Percentiles rank a stretch among this genome's conserved stretches.
These are phyloP conservation scores for Colletotrichum sp. DNA, from an alignment of 2,329 filamentous ascomycete genomes.

Conservation along the genomic window DNA sequence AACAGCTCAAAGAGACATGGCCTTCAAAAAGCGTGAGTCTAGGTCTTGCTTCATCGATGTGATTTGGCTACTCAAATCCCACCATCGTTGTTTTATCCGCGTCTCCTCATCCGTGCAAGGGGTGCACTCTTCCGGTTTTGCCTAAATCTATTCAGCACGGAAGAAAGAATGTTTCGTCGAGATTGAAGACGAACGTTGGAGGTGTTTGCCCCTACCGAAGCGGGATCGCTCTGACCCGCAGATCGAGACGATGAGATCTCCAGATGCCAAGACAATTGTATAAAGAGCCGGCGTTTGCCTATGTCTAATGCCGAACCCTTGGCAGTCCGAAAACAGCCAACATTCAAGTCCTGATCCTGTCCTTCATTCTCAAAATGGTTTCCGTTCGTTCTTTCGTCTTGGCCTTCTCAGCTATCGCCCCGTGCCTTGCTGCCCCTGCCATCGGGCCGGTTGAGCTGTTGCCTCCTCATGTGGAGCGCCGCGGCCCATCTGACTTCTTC, in stretches of 20 bases:
- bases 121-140: neutral
- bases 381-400: neutral
- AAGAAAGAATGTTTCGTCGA: neutral
- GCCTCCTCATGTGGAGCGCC: neutral
- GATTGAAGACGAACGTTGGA: neutral
- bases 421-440: neutral
- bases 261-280: neutral
- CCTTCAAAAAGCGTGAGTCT: neutral
- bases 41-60: neutral
- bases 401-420: slow-evolving; percentile 29
- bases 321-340: neutral
- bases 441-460: neutral
- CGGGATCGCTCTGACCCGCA: no score
- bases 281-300: neutral
- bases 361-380: neutral
- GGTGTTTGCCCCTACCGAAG: no score
- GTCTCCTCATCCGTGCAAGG: neutral
- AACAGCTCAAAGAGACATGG: neutral
- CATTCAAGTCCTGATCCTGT: neutral
- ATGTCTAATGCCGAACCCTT: neutral
- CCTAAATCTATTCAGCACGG: neutral
- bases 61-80: neutral
- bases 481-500: neutral
- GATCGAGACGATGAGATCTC: neutral
- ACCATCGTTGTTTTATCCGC: neutral